phyloP scores from a whole-genome alignment of 257 asterid genomes.

The Solanum pinnatisectum region DNA sequence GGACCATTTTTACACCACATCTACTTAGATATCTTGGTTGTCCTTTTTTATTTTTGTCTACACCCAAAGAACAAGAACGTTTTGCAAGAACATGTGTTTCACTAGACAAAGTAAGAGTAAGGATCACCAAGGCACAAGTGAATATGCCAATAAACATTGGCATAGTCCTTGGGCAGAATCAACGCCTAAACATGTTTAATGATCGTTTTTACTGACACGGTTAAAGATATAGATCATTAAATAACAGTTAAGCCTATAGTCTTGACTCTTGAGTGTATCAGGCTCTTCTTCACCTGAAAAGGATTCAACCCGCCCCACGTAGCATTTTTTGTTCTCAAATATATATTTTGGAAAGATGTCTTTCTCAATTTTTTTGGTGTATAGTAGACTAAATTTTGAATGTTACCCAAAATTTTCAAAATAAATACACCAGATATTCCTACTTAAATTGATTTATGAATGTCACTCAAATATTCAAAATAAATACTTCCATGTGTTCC shows the following conservation, averaged over 20 bases:
- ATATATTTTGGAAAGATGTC: too few relatives aligned
- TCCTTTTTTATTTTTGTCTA: background rate
- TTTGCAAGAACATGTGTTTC: too few relatives aligned
- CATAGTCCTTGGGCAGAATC: background rate
- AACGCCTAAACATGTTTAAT: background rate
- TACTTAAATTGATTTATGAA: background rate
- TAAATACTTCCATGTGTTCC: background rate
- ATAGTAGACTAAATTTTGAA: background rate
- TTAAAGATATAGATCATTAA: background rate
- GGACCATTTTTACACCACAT: background rate
- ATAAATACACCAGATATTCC: background rate
- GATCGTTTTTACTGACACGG: background rate
- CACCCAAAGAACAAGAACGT: background rate
- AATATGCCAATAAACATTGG: background rate
- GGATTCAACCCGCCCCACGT: background rate
- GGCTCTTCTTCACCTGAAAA: background rate
- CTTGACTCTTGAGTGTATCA: background rate
- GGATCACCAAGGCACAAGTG: background rate
- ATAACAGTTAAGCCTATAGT: background rate
- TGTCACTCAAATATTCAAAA: background rate
- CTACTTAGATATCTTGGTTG: background rate
- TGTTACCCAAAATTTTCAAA: background rate
- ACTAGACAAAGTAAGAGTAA: background rate
- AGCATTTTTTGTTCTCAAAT: too few relatives aligned
- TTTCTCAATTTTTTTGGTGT: background rate